Base-by-base conservation (phyloP, 768 basidiomycete genomes). In the Termitomyces sp. region DNA sequence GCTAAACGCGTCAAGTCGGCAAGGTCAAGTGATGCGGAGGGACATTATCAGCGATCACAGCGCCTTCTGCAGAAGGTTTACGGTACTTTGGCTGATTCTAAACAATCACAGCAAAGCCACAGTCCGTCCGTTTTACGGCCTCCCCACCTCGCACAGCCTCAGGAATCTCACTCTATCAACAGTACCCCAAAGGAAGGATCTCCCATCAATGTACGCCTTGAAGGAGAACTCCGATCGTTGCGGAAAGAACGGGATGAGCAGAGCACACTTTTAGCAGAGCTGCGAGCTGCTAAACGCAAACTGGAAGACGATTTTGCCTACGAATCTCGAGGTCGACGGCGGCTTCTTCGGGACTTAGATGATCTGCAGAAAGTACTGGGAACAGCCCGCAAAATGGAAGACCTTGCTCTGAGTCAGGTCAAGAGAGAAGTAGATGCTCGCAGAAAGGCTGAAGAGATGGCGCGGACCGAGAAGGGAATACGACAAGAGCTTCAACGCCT, bases 391-490 rank as follows among this genome's bases (percentile, higher is more conserved):
- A 66, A 69, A 46, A 67, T 65, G 64, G 71, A 73, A 56, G 50
- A 28, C 35, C 60, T 61, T 43, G 70, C 70, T 42, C 54, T 68
- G 59, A 59, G 58, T 52, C 63, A 62, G 57, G 63, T 64, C 41
- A 68, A 60, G 54, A 67, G 57, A 59, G 81, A 67, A 78, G 81
- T 64, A 79, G 84, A 69, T 82, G 79, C 49, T 80, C 88, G 66
- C 84, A 85, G 70, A 84, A 83, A 67, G 76, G 80, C 72, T 83
- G 91, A 61, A 85, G 80, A 62, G 74, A 76, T 61, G 80, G 79
- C 52, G 82, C 78, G 61, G 77, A 41, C 41, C 30, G 68, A 69
- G 63, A 61, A 57, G 48, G 55, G 44, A 27, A 61, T 60, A 59
- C 67, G 58, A 59, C 55, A 52, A 57, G 65, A 62, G 49, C 58